phyloP scores from a whole-genome alignment of 768 basidiomycete genomes.

The Tulasnella sp. region DNA sequence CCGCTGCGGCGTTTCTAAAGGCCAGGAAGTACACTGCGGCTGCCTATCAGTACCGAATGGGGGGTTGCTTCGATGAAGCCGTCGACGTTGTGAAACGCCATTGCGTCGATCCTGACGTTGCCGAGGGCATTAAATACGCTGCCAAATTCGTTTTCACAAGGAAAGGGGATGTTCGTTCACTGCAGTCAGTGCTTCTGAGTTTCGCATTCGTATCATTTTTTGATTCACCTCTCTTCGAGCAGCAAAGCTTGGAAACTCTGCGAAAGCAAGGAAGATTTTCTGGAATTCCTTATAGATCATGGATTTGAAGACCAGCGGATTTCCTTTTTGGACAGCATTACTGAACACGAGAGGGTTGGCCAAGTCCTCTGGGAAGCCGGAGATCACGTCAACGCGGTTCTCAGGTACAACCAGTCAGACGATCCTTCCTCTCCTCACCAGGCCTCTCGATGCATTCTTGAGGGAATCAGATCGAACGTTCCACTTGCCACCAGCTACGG shows the following conservation, averaged over 20 bases:
- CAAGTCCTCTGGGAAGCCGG: slow-evolving; percentile 57
- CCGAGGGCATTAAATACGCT: slow-evolving; percentile 47
- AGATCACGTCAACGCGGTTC: not conserved
- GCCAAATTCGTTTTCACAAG: slow-evolving; percentile 55
- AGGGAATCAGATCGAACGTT: not conserved
- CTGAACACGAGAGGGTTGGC: slow-evolving; percentile 55
- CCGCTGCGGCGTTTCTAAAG: not conserved
- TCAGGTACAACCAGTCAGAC: not conserved
- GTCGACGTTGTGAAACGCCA: slow-evolving; percentile 39
- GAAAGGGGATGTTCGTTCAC: slow-evolving; percentile 47
- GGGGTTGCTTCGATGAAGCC: slow-evolving; percentile 23
- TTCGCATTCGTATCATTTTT: not conserved
- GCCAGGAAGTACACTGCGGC: slow-evolving; percentile 28
- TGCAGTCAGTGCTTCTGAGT: not conserved
- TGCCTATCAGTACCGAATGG: slow-evolving; percentile 5
- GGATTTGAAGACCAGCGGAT: slow-evolving; percentile 57
- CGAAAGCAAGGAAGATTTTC: slow-evolving; percentile 52
- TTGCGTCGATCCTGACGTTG: slow-evolving; percentile 45
- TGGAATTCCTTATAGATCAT: slow-evolving; percentile 61
- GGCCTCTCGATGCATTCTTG: slow-evolving; percentile 1
- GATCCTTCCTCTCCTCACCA: not conserved
- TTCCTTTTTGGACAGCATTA: slow-evolving; percentile 50
- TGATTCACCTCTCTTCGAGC: not conserved
- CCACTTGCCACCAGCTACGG: not conserved
- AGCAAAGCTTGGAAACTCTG: slow-evolving; percentile 59